Base-by-base conservation (phyloP, 257 asterid genomes). In the Fraxinus excelsior region DNA sequence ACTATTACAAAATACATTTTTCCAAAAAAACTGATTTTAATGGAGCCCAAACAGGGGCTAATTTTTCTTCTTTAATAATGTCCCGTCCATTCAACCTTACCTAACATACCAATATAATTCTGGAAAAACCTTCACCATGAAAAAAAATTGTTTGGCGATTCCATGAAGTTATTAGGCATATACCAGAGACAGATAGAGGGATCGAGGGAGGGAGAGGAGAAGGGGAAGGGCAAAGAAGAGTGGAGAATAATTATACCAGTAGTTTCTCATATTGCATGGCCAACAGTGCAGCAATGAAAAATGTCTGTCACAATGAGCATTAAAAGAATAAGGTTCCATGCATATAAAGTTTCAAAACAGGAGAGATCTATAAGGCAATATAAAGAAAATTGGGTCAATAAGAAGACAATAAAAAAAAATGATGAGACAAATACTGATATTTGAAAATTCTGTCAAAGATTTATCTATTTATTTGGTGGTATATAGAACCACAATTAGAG, bases 241-340 rank as follows among this genome's bases (percentile, higher is more conserved):
- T 11, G 29, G 71, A 67, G 73, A 73, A 70, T 53, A 56, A 56
- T 58, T 76, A 25, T 88, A 90, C 97, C 95, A 91, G 89, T 46
- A 90, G 34, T 83, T 86, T 90, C 71, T 91, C 80, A 51, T 91
- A 90, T 73, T 90, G 93, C 95, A 91, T 91, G 64, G 95, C 97
- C 86, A 91, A 80, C 32, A 88, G 85, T 18, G 95, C 97, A 67
- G 97, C 95, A 76, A 91, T 91, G 92, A 91, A 91, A 77, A 91
- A 91, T 26, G 97, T 91, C 95, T 91, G 95, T 76, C 16, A 83
- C 73, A 79, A 53, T 53, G 13, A 23, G 31, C 29, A 23, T 21
- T 53, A 19, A 60, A 60, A 60, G 14, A 14, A n/a, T 60, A 5
- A 60, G 31, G 5, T 60, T 60, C 64, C 7, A n/a, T 53, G 9